Evolutionary conservation across 2,329 filamentous ascomycete species (phyloP).

Genomic region (Diplocarpon mali): DNA sequence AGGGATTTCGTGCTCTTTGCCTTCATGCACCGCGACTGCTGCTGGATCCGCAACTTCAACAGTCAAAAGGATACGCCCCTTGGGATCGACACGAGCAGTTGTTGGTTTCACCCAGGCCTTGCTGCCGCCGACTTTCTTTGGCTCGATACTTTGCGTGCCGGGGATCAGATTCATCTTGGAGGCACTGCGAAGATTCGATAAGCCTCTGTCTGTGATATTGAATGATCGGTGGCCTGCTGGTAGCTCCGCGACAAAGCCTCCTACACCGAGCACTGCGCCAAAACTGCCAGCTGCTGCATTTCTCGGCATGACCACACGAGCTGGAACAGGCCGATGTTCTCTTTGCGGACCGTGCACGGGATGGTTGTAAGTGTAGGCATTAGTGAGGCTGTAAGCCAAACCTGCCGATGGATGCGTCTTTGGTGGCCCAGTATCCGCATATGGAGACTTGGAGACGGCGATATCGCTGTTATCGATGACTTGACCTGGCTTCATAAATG

Average conservation of each 20-base stretch:
- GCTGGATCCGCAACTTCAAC: conserved; percentile 10
- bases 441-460: conserved; percentile 29
- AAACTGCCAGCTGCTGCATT: conserved; percentile 24
- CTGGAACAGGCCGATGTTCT: conserved; percentile 39
- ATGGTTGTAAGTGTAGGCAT: conserved; percentile 45
- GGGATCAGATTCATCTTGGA: conserved; percentile 2
- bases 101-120: conserved; percentile 24
- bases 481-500: background rate
- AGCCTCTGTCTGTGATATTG: background rate
- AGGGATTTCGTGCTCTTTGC: no score
- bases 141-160: conserved; percentile 21
- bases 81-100: conserved; percentile 22
- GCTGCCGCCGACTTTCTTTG: conserved; percentile 22
- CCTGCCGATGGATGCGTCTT: conserved; percentile 56
- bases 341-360: conserved; percentile 48
- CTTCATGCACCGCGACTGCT: no score
- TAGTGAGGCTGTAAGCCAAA: conserved; percentile 47
- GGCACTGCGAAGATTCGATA: background rate
- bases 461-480: conserved; percentile 16
- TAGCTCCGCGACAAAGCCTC: conserved; percentile 23
- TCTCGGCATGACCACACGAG: conserved; percentile 43
- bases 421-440: conserved; percentile 38
- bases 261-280: conserved; percentile 22
- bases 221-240: conserved; percentile 12
- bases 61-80: conserved; percentile 20